These are phyloP conservation scores for Theobroma grandiflorum DNA, from an alignment of 441 rosid genomes.

Conservation along the genomic window DNA sequence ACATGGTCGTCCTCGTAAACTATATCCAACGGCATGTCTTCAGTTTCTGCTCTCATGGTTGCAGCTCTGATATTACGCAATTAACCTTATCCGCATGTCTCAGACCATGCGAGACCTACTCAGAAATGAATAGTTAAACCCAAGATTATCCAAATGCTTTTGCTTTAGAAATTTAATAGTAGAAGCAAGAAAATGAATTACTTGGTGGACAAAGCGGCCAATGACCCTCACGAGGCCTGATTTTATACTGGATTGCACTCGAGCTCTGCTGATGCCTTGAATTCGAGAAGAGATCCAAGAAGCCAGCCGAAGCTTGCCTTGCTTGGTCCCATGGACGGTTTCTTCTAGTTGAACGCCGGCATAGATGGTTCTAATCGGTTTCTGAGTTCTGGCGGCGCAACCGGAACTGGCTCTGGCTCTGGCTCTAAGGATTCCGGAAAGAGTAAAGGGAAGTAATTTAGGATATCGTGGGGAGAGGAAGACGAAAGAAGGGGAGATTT, in stretches of 20 bases:
- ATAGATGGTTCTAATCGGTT: slow-evolving; percentile 42
- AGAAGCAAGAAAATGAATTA: slow-evolving; percentile 18
- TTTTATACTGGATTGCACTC: slow-evolving; percentile 84
- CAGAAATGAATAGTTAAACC: slow-evolving; percentile 7
- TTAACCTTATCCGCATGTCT: slow-evolving; percentile 74
- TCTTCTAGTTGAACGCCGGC: slow-evolving; percentile 70
- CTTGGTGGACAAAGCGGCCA: slow-evolving; percentile 80
- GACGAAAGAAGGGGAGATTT: slow-evolving; percentile 34
- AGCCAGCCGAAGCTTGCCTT: slow-evolving; percentile 73
- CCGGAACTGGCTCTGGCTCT: slow-evolving; percentile 22
- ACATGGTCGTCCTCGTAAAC: slow-evolving; percentile 84
- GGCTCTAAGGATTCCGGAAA: slow-evolving; percentile 40
- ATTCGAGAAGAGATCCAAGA: slow-evolving; percentile 90
- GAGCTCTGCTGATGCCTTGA: slow-evolving; percentile 83
- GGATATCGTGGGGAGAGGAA: slow-evolving; percentile 35
- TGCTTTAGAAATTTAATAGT: not conserved
- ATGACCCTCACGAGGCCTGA: slow-evolving; percentile 82
- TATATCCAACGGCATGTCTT: slow-evolving; percentile 82
- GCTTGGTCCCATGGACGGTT: slow-evolving; percentile 51
- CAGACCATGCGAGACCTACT: slow-evolving; percentile 70
- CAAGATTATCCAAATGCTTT: not conserved
- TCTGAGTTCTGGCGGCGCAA: slow-evolving; percentile 18
- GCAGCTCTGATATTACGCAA: slow-evolving; percentile 79
- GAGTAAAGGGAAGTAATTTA: slow-evolving; percentile 30
- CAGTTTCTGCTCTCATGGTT: slow-evolving; percentile 87